Percentiles rank a stretch among this genome's conserved stretches.
Evolutionary conservation across 225 moss, liverwort and hornwort species (phyloP).

Genomic region (Polytrichum commune): DNA sequence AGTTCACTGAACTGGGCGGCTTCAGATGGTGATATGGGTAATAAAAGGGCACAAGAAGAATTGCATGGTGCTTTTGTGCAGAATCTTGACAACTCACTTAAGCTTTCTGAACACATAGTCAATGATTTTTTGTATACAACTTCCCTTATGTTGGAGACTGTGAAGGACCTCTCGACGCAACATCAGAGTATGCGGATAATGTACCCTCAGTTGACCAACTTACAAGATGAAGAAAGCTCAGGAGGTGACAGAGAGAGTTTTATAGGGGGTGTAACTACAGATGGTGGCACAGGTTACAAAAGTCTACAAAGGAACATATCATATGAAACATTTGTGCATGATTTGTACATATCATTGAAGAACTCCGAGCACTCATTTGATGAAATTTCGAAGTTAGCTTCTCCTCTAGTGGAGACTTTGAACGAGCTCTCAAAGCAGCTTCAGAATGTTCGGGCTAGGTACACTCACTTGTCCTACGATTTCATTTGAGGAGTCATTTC

Average conservation of each 20-base stretch:
- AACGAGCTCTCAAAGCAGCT: slow-evolving; percentile 31
- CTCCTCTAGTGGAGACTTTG: slow-evolving; percentile 14
- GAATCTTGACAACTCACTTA: not conserved
- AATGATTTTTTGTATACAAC: not conserved
- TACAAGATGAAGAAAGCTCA: not conserved
- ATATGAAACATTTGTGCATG: not conserved
- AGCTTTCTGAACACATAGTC: not conserved
- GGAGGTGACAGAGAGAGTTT: not conserved
- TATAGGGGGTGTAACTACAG: not conserved
- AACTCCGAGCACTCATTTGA: slow-evolving; percentile 12
- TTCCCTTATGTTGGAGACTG: not conserved
- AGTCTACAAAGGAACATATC: not conserved
- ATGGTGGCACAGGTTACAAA: not conserved
- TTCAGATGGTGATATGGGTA: no score
- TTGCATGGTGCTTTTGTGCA: no score
- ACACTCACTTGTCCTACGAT: no score
- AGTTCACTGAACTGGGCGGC: no score
- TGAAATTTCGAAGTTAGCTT: no score
- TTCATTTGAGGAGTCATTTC: no score
- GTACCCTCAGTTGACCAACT: not conserved
- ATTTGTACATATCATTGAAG: not conserved
- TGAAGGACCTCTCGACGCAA: not conserved
- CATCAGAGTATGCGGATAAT: not conserved
- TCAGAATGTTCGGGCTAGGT: slow-evolving; percentile 42
- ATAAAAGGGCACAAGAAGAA: no score